A percentile compares a stretch with the other conserved stretches of the same genome.
Conservation (phyloP, 495 filamentous ascomycete species). For the Podospora bellae-mahoneyi region DNA sequence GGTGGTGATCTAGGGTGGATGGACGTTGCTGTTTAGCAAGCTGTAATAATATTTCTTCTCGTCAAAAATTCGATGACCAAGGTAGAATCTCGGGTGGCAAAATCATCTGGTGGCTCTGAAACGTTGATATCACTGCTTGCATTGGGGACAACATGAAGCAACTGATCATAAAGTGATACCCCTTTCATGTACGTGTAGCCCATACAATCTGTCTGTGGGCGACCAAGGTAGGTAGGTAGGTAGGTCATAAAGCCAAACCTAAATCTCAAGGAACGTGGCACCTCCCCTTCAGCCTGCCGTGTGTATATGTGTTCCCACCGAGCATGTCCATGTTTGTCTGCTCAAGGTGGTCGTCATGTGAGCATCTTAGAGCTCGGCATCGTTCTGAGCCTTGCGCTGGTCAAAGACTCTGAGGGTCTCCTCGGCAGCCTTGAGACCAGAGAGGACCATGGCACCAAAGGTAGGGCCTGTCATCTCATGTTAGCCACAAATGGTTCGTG, state of each 20-base stretch:
- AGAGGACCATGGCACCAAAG: slow-evolving; percentile 79
- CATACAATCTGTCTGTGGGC: not conserved
- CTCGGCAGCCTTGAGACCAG: slow-evolving; percentile 84
- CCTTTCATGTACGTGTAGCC: not conserved
- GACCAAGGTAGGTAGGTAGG: not conserved
- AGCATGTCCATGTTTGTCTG: not conserved
- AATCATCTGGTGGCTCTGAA: no score
- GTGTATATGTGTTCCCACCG: not conserved
- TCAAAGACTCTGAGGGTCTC: slow-evolving; percentile 76
- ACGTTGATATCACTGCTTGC: no score
- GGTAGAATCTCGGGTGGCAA: no score
- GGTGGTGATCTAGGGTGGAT: no score
- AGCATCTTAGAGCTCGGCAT: not conserved
- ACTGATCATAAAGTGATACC: not conserved
- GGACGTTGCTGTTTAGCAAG: no score
- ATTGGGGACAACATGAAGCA: no score
- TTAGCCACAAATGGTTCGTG: not conserved
- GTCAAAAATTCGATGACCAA: no score
- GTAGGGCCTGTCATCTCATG: slow-evolving; percentile 39
- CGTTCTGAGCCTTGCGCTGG: slow-evolving; percentile 60
- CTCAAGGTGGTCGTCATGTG: not conserved
- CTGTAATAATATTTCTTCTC: no score
- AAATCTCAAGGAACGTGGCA: not conserved
- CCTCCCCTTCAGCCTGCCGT: slow-evolving; percentile 2
- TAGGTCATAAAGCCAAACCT: not conserved